Evolutionary conservation across 805 yeast species (phyloP).

Genomic region (Candida awuae): DNA sequence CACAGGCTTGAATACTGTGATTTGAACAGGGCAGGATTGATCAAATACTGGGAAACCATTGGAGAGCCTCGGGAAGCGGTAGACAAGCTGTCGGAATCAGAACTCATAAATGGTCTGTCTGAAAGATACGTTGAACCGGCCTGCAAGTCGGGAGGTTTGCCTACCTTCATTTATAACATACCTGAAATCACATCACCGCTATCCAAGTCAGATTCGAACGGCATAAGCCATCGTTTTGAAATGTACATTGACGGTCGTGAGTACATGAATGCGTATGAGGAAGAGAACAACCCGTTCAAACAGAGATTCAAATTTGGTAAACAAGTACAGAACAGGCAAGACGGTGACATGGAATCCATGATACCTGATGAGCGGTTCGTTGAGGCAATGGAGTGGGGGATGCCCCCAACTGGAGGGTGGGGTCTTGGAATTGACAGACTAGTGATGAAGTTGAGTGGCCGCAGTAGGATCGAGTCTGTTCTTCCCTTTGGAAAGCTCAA

Average conservation of each 20-base stretch:
- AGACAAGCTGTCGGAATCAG: conserved; percentile 20
- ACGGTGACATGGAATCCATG: conserved; percentile 53
- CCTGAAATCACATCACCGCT: conserved; percentile 84
- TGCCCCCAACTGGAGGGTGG: conserved; percentile 98
- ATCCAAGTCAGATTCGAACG: conserved; percentile 52
- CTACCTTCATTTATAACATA: conserved; percentile 73
- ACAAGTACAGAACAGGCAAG: conserved; percentile 45
- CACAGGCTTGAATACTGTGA: conserved; percentile 2
- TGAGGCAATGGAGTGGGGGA: conserved; percentile 77
- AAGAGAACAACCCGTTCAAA: conserved; percentile 77
- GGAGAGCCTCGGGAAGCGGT: conserved; percentile 1
- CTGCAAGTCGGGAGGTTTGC: conserved; percentile 37
- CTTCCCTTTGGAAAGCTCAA: conserved; percentile 65
- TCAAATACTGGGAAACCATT: not conserved
- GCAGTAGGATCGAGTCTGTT: conserved; percentile 64
- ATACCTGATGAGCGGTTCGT: conserved; percentile 69
- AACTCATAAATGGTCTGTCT: conserved; percentile 21
- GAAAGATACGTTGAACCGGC: conserved; percentile 55
- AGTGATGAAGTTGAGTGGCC: conserved; percentile 65
- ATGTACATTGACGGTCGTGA: conserved; percentile 74
- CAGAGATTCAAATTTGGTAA: conserved; percentile 56
- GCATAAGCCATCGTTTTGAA: conserved; percentile 52
- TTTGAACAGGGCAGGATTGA: not conserved
- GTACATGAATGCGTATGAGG: conserved; percentile 90
- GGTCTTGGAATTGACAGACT: conserved; percentile 91